Evolutionary conservation across 345 rosid species (phyloP), one percentile per base, ranked within the genome.

Genomic region (Tarenaya hassleriana): DNA sequence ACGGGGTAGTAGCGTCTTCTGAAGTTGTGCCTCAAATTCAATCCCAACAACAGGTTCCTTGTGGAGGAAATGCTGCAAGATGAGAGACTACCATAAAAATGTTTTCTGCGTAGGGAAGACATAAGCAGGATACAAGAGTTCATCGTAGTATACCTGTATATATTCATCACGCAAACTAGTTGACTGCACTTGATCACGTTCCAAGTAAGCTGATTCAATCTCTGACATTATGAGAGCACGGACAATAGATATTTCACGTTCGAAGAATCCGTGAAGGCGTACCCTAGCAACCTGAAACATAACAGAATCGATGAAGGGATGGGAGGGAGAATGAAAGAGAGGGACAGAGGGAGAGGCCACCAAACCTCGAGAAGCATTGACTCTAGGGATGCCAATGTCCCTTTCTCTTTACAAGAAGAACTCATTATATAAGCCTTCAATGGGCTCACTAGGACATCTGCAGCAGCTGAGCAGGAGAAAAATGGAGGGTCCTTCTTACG

Each of bases 141-240:
- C 55, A 13, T 59, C 10, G 14, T 4, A 54, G 47, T 50, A 53
- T 77, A 86, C 97, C 73, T 90, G 94, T 52, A 90, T 65, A 73
- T 74, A 83, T 66, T 86, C 97, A 75, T 89, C 95, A 21, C 84
- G 70, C 72, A 89, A 71, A 78, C 76, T 86, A 53, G 95, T 73
- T 55, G 97, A 89, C 50, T 86, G 95, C 70, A 75, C 77, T 75
- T 89, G 95, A 63, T 89, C 95, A 60, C 95, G 95, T 68, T 89
- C 95, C 70, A 89, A 78, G 78, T 79, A 89, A 55, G 97, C 94
- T 54, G 97, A 89, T 73, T 89, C 95, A 47, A 89, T 83, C 74
- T 81, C 88, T 0, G 95, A 85, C 87, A 89, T 78, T 62, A 81
- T 64, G 55, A 81, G 70, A 66, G 97, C 86, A 35, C 84, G 82